A percentile compares a stretch with the other conserved stretches of the same genome.
Conservation (phyloP, 202 grass and related monocot species). For the Panicum hallii region DNA sequence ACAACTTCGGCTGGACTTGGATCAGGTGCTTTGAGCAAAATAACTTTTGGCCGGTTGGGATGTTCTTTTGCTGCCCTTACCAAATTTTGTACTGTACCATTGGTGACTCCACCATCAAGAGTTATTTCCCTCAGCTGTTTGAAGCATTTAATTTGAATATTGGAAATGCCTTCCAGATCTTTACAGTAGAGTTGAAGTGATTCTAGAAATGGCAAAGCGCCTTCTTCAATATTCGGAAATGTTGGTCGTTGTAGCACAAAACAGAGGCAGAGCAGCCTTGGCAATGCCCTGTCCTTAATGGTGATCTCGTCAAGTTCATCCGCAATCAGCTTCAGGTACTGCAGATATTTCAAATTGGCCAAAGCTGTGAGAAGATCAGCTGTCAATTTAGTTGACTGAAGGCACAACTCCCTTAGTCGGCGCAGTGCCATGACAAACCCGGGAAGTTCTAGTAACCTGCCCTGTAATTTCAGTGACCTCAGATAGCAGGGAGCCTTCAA, state of each 20-base stretch:
- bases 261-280: not conserved
- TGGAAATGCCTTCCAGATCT: not conserved
- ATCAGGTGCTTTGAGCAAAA: not conserved
- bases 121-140: not conserved
- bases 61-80: not conserved
- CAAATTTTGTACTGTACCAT: not conserved
- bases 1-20: not conserved
- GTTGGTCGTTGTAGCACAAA: not conserved
- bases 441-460: conserved; percentile 1
- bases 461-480: not conserved
- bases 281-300: not conserved
- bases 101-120: not conserved
- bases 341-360: not conserved
- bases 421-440: not conserved
- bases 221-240: conserved; percentile 3
- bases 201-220: not conserved
- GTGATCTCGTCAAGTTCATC: not conserved
- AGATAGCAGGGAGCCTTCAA: conserved; percentile 10
- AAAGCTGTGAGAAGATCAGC: conserved; percentile 1
- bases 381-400: conserved; percentile 10
- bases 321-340: conserved; percentile 2
- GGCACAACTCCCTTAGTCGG: not conserved
- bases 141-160: not conserved
- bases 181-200: not conserved
- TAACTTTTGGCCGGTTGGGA: not conserved